phyloP scores from a whole-genome alignment of 2,329 filamentous ascomycete genomes.

The Didymella glomerata region DNA sequence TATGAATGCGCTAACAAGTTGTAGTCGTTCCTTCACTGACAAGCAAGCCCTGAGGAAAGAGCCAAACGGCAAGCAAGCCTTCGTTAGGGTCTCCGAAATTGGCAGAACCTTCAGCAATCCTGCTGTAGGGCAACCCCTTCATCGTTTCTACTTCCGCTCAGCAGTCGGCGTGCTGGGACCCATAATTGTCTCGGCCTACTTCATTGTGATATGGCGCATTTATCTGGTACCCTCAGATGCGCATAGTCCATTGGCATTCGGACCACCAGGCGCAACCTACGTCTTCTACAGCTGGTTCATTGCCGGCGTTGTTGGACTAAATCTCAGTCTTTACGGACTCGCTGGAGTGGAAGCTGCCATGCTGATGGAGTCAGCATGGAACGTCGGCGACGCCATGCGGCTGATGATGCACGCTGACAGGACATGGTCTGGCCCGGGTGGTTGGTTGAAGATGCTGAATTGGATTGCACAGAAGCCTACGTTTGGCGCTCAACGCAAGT shows the following conservation, averaged over 20 bases:
- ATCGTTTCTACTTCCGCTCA: slow-evolving; percentile 15
- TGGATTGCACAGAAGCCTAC: slow-evolving; percentile 10
- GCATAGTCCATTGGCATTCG: slow-evolving; percentile 3
- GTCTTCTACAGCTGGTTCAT: slow-evolving; percentile 25
- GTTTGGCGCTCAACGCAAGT: neutral
- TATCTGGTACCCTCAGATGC: slow-evolving; percentile 15
- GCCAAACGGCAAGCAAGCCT: neutral
- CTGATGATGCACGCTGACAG: slow-evolving; percentile 24
- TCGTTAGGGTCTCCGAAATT: neutral
- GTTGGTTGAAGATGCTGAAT: slow-evolving; percentile 23
- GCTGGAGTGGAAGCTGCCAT: slow-evolving; percentile 21
- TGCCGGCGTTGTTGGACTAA: slow-evolving; percentile 18
- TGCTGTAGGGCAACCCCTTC: neutral
- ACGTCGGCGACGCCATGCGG: slow-evolving; percentile 17
- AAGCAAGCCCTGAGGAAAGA: neutral
- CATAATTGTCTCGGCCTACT: slow-evolving; percentile 10
- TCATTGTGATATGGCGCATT: slow-evolving; percentile 18
- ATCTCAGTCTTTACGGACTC: slow-evolving; percentile 21
- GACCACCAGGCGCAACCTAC: slow-evolving; percentile 17
- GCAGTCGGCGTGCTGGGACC: slow-evolving; percentile 20
- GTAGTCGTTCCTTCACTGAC: neutral
- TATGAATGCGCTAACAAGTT: neutral
- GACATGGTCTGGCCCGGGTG: slow-evolving; percentile 22
- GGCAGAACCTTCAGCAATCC: neutral
- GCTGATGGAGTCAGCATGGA: slow-evolving; percentile 22